Percentiles rank a stretch among this genome's conserved stretches.
These are phyloP conservation scores for Yamadazyma paraphyllophila DNA, from an alignment of 805 yeast genomes.

Conservation along the genomic window DNA sequence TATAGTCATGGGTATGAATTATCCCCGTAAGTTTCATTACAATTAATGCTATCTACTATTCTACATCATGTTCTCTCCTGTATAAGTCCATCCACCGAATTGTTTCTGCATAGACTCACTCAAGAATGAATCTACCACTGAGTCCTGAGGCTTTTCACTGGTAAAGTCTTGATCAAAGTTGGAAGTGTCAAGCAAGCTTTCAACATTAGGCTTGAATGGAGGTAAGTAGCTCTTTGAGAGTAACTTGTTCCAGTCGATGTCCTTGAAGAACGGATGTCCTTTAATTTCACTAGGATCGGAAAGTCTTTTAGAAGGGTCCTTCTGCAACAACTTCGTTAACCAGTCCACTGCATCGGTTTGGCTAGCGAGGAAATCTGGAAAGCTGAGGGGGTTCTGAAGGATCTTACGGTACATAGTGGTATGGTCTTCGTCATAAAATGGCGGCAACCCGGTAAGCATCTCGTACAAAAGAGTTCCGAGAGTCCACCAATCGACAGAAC, in stretches of 20 bases:
- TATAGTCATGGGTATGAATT: too few relatives aligned
- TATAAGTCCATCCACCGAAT: constrained; percentile 98
- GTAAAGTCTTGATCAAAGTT: constrained; percentile 94
- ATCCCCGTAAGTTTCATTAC: too few relatives aligned
- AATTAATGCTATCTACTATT: too few relatives aligned
- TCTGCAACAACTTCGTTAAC: constrained; percentile 67
- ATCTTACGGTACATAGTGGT: constrained; percentile 93
- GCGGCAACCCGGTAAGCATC: constrained; percentile 96
- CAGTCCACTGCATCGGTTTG: constrained; percentile 75
- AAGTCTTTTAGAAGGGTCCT: constrained; percentile 81
- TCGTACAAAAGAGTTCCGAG: constrained; percentile 90
- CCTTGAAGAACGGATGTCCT: constrained; percentile 79
- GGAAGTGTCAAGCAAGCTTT: constrained; percentile 81
- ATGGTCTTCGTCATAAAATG: constrained; percentile 92
- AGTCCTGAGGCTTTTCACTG: constrained; percentile 87
- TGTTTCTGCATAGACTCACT: constrained; percentile 96
- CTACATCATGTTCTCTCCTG: constrained; percentile 49
- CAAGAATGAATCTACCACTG: constrained; percentile 88
- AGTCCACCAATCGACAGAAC: constrained; percentile 99
- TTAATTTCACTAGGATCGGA: constrained; percentile 85
- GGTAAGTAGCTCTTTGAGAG: constrained; percentile 87
- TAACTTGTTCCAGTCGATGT: constrained; percentile 86
- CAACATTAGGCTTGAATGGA: constrained; percentile 91
- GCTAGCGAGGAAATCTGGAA: constrained; percentile 81
- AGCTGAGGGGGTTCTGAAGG: constrained; percentile 80